phyloP scores from a whole-genome alignment of 2,329 filamentous ascomycete species.

The Fusarium caatingaense region DNA sequence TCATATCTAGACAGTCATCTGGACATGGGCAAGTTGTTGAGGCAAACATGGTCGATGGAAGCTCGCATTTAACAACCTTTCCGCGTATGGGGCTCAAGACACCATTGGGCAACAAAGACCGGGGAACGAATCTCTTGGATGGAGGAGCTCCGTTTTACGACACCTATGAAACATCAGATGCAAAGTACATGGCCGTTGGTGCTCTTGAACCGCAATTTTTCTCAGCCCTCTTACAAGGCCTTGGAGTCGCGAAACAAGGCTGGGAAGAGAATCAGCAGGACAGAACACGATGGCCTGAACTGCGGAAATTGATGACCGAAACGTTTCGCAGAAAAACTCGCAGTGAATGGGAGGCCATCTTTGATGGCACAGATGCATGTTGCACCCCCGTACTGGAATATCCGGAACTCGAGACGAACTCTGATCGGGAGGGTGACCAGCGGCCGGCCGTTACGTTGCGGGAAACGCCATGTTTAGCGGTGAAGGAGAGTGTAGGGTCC shows the following conservation, averaged over 20 bases:
- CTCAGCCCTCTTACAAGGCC: slow-evolving; percentile 70
- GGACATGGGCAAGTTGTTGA: slow-evolving; percentile 90
- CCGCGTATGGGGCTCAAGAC: slow-evolving; percentile 75
- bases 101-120: slow-evolving; percentile 68
- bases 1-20: slow-evolving; percentile 71
- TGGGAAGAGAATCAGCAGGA: slow-evolving; percentile 69
- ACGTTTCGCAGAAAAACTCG: slow-evolving; percentile 78
- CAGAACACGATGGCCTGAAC: slow-evolving; percentile 72
- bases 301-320: slow-evolving; percentile 69
- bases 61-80: slow-evolving; percentile 81
- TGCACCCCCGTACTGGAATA: slow-evolving; percentile 88
- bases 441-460: slow-evolving; percentile 76
- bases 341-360: slow-evolving; percentile 83
- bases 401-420: slow-evolving; percentile 70
- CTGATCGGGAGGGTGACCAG: slow-evolving; percentile 72
- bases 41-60: slow-evolving; percentile 96
- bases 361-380: slow-evolving; percentile 92
- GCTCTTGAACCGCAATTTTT: slow-evolving; percentile 92
- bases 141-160: slow-evolving; percentile 90
- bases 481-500: slow-evolving; percentile 58
- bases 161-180: slow-evolving; percentile 86
- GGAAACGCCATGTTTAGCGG: slow-evolving; percentile 74
- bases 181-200: slow-evolving; percentile 86
- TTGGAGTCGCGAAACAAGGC: slow-evolving; percentile 66
- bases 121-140: slow-evolving; percentile 84